Evolutionary conservation across 768 basidiomycete species (phyloP), one percentile per base, ranked within the genome.

Genomic region (Podaxis sp.): DNA sequence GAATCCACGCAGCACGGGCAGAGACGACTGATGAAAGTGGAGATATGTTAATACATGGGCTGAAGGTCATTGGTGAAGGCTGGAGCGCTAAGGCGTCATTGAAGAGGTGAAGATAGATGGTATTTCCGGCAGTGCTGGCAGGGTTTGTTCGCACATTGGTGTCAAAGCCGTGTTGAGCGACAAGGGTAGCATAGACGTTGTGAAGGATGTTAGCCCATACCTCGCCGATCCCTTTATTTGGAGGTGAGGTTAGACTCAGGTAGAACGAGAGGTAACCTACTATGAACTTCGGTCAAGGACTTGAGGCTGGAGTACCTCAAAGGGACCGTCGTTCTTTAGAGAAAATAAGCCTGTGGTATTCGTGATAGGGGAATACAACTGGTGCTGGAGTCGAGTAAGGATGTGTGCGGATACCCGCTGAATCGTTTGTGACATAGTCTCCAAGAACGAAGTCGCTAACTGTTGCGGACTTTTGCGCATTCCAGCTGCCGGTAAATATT

Each of bases 331-430:
- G 4, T 22, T n/a, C 48, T 49, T 53, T 48, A 11, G 6, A 9
- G 0, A 2, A 17, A 49, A 9, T 19, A n/a, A 24, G 48, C n/a
- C 19, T 4, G 22, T 11, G n/a, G 22, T 49, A n/a, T 9, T 0
- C 48, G 1, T 17, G 4, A 22, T 15, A 12, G 22, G 8, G 22
- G 19, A 38, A 39, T 19, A 22, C 3, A 2, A 17, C 53, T 7
- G n/a, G 39, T 5, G 36, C 2, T 9, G 53, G 39, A 9, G 82
- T 83, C 0, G 85, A 85, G 75, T 88, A 88, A 4, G 82, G 84
- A 70, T 80, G 79, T 57, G 79, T 73, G 15, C 86, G 77, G 70
- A 87, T 85, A 61, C 88, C 87, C 13, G 73, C 74, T 3, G 79
- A 62, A 63, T 77, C 73, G 69, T 84, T 78, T 61, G 74, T 79